Conservation (phyloP, 2,329 filamentous ascomycete species). For the Alternaria arborescens region DNA sequence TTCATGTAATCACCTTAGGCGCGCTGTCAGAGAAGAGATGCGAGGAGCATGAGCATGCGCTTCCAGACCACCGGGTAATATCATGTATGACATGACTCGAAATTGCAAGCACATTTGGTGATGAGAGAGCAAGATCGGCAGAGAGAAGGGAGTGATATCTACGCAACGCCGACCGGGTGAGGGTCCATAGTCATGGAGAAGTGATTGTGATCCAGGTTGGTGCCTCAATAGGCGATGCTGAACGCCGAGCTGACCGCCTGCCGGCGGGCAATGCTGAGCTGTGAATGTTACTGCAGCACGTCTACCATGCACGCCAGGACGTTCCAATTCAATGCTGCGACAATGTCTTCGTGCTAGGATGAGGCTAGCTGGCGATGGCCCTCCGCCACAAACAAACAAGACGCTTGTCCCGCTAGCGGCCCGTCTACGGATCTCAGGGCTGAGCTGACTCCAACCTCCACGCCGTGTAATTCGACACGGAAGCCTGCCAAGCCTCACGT, state of each 20-base stretch:
- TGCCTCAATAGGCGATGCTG: neutral
- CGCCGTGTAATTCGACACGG: conserved; percentile 12
- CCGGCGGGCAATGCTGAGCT: neutral
- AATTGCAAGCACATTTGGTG: neutral
- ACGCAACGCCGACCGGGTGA: no score
- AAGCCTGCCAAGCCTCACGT: conserved; percentile 14
- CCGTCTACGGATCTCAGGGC: conserved; percentile 5
- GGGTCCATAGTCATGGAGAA: no score
- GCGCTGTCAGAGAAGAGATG: neutral
- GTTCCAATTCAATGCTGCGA: neutral
- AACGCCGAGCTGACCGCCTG: neutral
- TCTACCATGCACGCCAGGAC: neutral
- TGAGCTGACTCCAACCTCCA: conserved; percentile 9
- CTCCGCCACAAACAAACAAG: neutral
- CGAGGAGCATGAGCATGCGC: neutral
- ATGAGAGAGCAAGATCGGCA: neutral
- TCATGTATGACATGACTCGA: neutral
- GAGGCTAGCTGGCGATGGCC: conserved; percentile 5
- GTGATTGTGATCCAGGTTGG: no score
- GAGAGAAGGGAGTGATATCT: neutral
- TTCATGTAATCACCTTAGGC: neutral
- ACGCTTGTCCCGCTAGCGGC: conserved; percentile 7
- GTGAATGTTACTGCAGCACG: conserved; percentile 1
- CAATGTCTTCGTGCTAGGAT: neutral
- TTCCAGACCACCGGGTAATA: neutral